Conservation (phyloP, 148 eudicot genomes). For the Chenopodium album region DNA sequence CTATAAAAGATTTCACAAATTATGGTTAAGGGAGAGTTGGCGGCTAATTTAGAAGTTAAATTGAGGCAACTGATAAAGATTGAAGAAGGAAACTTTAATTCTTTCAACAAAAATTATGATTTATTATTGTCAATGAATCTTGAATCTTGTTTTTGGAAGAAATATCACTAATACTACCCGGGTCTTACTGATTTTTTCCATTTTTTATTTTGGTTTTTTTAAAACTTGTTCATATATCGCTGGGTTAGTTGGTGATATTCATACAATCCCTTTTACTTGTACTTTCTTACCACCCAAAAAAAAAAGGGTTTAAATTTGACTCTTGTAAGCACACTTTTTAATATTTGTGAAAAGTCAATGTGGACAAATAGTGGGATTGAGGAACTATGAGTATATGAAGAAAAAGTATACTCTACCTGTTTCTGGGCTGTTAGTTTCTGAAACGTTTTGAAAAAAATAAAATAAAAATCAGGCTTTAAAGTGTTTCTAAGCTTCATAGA, state of each 20-base stretch:
- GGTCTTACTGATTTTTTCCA: neutral
- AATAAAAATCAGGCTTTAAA: neutral
- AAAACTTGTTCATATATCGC: too few relatives aligned
- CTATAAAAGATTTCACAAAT: too few relatives aligned
- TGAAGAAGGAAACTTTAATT: too few relatives aligned
- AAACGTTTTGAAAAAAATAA: neutral
- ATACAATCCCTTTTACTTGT: neutral
- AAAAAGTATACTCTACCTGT: neutral
- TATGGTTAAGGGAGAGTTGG: too few relatives aligned
- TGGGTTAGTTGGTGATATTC: neutral
- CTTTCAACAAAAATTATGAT: neutral
- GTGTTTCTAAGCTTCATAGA: neutral
- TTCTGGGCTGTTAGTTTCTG: neutral
- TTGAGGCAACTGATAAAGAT: too few relatives aligned
- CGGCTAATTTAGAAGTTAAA: too few relatives aligned
- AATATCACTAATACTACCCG: neutral
- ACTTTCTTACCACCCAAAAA: neutral
- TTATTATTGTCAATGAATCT: neutral
- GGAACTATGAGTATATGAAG: neutral
- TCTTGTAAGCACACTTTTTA: neutral
- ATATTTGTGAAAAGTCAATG: neutral
- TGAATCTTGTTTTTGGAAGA: neutral
- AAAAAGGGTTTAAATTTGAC: neutral
- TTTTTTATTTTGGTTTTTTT: neutral
- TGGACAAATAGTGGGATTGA: neutral